These are phyloP conservation scores for Carpinus fangiana DNA, from an alignment of 306 rosid species.

Conservation along the genomic window DNA sequence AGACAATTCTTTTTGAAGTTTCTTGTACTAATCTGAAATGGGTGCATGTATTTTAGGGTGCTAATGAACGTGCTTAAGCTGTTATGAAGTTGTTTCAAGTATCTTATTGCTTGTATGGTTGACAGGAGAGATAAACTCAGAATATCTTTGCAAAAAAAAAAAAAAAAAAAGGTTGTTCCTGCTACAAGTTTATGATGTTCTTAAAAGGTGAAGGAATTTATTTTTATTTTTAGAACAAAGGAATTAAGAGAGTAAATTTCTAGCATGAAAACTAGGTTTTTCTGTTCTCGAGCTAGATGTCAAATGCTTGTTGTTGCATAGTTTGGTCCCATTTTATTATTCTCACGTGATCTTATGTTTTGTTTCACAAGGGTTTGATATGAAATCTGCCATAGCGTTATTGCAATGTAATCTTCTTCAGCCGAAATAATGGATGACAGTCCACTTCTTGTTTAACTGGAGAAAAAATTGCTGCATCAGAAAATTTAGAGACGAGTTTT, in stretches of 20 bases:
- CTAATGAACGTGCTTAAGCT: not conserved
- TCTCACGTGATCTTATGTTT: not conserved
- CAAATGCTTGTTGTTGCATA: not conserved
- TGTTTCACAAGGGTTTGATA: not conserved
- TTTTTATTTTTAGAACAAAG: not conserved
- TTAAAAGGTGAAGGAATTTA: not conserved
- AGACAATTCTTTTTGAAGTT: not conserved
- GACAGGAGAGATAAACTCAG: not conserved
- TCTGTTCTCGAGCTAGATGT: not conserved
- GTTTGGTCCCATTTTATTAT: not conserved
- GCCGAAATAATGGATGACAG: not conserved
- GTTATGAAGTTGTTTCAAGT: not conserved
- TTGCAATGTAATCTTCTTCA: not conserved
- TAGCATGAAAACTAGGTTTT: not conserved
- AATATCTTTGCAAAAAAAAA: not conserved
- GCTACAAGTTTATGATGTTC: not conserved
- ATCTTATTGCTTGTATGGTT: not conserved
- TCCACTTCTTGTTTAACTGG: not conserved
- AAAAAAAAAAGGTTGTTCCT: constrained; percentile 6
- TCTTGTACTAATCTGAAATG: not conserved
- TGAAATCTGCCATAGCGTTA: not conserved
- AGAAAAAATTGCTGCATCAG: not conserved
- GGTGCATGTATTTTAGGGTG: not conserved
- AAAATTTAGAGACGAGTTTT: not conserved
- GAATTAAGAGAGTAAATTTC: not conserved